These are phyloP conservation scores for Cystobasidiaceae sp. DNA, from an alignment of 1,284 basidiomycete genomes.

Conservation along the genomic window DNA sequence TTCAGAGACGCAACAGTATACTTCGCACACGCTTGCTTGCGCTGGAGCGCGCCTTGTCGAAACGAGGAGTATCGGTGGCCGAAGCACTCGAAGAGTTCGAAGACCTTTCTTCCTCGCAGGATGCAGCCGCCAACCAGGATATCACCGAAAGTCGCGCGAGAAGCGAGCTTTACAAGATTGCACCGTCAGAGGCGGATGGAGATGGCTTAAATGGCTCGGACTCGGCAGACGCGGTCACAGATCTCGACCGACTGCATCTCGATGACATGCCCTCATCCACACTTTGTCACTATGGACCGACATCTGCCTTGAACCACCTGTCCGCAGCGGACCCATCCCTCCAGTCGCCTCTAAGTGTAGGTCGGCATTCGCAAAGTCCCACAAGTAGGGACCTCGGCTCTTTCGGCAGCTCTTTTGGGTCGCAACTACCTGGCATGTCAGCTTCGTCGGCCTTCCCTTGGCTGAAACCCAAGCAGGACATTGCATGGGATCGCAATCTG, in stretches of 20 bases:
- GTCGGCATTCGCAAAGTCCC: neutral
- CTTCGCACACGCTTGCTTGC: constrained; percentile 6
- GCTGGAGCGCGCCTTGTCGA: constrained; percentile 2
- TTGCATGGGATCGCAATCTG: constrained; percentile 32
- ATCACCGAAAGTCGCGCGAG: neutral
- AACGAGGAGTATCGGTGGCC: neutral
- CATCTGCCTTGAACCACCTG: constrained; percentile 16
- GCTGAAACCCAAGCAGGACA: constrained; percentile 17
- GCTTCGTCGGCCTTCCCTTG: constrained; percentile 7
- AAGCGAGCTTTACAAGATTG: neutral
- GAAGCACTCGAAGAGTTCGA: neutral
- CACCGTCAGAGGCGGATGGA: neutral
- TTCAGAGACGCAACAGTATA: neutral
- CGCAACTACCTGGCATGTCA: too few relatives aligned
- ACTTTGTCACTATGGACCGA: constrained; percentile 15
- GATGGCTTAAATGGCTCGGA: neutral
- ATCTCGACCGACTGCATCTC: constrained; percentile 1
- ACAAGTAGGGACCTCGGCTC: neutral
- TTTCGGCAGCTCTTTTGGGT: too few relatives aligned
- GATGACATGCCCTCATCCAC: constrained; percentile 10
- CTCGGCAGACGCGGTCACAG: neutral
- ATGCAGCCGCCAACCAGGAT: neutral
- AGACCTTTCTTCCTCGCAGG: neutral
- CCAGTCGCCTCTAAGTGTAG: constrained; percentile 6
- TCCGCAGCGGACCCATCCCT: neutral